Conservation (phyloP, 306 rosid genomes). For the Cicer pinnatifidum region DNA sequence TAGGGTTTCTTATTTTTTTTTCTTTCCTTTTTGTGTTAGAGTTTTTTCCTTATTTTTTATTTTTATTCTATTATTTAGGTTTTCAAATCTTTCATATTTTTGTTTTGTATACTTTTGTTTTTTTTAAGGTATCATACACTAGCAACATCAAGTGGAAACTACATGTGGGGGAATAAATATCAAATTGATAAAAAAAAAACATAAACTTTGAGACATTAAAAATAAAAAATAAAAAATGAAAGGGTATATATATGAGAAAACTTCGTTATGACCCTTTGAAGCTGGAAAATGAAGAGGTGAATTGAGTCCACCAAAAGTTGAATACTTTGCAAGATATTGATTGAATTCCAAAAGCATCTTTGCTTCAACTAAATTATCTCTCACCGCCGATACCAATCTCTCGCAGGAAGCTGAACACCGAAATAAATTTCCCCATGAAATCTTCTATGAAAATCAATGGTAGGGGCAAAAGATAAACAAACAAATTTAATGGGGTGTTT, state of each 20-base stretch:
- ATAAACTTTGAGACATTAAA: constrained; percentile 4
- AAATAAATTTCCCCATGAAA: constrained; percentile 86
- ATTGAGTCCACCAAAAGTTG: constrained; percentile 95
- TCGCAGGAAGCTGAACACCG: constrained; percentile 98
- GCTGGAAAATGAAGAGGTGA: constrained; percentile 98
- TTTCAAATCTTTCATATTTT: too few species aligned
- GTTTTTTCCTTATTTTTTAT: too few species aligned
- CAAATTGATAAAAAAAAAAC: neutral
- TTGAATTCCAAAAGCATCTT: constrained; percentile 90
- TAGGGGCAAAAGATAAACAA: constrained; percentile 46
- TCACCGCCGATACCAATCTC: constrained; percentile 91
- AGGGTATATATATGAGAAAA: constrained; percentile 19
- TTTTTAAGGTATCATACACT: too few species aligned
- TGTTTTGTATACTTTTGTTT: too few species aligned
- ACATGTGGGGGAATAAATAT: neutral
- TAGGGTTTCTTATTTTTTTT: too few species aligned
- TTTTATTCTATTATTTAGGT: too few species aligned
- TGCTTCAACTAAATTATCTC: constrained; percentile 93
- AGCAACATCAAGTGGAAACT: too few species aligned
- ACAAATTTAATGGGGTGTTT: constrained; percentile 40
- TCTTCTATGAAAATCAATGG: constrained; percentile 30
- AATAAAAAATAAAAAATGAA: neutral
- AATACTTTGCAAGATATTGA: constrained; percentile 90
- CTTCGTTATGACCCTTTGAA: constrained; percentile 97
- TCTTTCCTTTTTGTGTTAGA: too few species aligned